Percentiles rank a stretch among this genome's conserved stretches.
phyloP scores from a whole-genome alignment of 352 stramenopile species.

The Phytophthora lateralis region DNA sequence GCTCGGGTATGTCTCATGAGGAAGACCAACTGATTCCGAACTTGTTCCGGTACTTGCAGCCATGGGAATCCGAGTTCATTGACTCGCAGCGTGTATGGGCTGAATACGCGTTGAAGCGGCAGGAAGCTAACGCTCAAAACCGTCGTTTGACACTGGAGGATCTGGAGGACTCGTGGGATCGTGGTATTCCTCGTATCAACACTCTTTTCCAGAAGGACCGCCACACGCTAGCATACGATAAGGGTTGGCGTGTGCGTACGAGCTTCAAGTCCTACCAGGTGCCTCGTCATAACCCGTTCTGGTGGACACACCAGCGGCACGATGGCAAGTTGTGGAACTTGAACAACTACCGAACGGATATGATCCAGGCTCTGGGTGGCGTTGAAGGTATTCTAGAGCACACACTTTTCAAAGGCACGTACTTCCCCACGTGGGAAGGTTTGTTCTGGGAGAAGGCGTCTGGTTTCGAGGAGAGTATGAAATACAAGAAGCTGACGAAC shows the following conservation, averaged over 20 bases:
- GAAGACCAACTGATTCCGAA: conserved; percentile 99
- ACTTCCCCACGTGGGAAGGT: conserved; percentile 99
- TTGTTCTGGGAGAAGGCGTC: conserved; percentile 99
- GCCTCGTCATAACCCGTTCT: conserved; percentile 98
- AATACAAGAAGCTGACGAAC: conserved; percentile 99
- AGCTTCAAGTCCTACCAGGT: conserved; percentile 99
- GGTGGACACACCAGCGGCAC: conserved; percentile 98
- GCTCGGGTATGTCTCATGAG: conserved; percentile 96
- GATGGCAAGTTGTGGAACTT: conserved; percentile 99
- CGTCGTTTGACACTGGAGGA: conserved; percentile 98
- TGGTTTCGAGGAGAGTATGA: conserved; percentile 95
- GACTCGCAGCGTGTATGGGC: conserved; percentile 99
- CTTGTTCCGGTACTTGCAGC: conserved; percentile 99
- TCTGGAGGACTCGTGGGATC: conserved; percentile 99
- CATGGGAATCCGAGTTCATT: conserved; percentile 99
- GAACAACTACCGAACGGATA: conserved; percentile 99
- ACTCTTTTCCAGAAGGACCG: conserved; percentile 98
- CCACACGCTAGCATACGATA: conserved; percentile 99
- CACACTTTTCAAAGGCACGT: conserved; percentile 99
- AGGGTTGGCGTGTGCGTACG: conserved; percentile 98
- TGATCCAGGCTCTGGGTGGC: conserved; percentile 99
- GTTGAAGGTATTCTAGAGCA: conserved; percentile 99
- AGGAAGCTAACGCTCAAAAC: conserved; percentile 99
- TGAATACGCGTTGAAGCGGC: conserved; percentile 99
- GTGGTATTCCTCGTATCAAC: conserved; percentile 97